A percentile compares a stretch with the other conserved stretches of the same genome.
Conservation (phyloP, 768 basidiomycete species). For the Boletus reticuloceps region DNA sequence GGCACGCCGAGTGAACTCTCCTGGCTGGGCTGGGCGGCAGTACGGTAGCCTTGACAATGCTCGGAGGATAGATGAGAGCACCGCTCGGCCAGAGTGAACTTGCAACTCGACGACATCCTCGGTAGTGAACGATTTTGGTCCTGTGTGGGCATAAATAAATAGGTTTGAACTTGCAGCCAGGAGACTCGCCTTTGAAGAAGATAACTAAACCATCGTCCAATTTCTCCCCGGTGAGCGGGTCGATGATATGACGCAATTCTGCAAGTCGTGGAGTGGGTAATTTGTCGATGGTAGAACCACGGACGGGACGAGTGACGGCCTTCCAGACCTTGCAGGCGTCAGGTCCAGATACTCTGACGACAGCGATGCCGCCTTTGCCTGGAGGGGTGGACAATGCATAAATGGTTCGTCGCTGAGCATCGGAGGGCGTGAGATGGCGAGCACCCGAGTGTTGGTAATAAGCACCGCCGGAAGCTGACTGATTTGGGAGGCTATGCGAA, state of each 20-base stretch:
- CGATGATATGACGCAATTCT: conserved; percentile 64
- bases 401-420: conserved; percentile 69
- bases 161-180: neutral
- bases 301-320: conserved; percentile 46
- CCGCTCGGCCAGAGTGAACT: conserved; percentile 81
- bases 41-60: conserved; percentile 60
- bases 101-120: conserved; percentile 84
- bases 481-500: conserved; percentile 22
- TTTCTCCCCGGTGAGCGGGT: conserved; percentile 56
- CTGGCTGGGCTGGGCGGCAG: conserved; percentile 77
- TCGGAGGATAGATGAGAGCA: conserved; percentile 66
- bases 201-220: conserved; percentile 82
- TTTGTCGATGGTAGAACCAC: neutral
- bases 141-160: conserved; percentile 36
- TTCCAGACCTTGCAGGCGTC: conserved; percentile 62
- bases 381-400: conserved; percentile 87
- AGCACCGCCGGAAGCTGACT: conserved; percentile 1
- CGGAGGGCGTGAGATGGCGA: conserved; percentile 31
- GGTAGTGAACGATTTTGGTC: conserved; percentile 78
- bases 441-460: neutral
- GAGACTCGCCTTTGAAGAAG: conserved; percentile 67
- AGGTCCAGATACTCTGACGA: conserved; percentile 82
- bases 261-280: conserved; percentile 63
- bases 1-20: conserved; percentile 87
- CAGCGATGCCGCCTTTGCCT: conserved; percentile 80